Conservation (phyloP, 768 basidiomycete genomes). For the Solioccasus polychromus region DNA sequence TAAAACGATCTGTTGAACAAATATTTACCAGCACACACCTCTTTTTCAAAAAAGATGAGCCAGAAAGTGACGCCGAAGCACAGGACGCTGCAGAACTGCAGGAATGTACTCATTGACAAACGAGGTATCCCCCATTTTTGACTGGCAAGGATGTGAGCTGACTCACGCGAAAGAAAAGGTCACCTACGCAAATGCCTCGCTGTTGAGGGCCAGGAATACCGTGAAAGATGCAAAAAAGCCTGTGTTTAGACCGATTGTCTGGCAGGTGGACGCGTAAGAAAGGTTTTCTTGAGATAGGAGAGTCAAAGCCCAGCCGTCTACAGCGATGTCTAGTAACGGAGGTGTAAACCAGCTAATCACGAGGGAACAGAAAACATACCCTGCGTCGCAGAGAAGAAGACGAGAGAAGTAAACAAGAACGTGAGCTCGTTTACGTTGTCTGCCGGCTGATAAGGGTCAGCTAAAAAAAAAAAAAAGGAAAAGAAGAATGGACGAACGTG, state of each 20-base stretch:
- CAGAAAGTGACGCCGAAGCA: slow-evolving; percentile 87
- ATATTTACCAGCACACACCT: slow-evolving; percentile 48
- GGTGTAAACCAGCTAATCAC: slow-evolving; percentile 12
- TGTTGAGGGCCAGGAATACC: slow-evolving; percentile 95
- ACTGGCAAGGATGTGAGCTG: slow-evolving; percentile 35
- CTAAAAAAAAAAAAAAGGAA: slow-evolving; percentile 2
- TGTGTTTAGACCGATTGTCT: slow-evolving; percentile 94
- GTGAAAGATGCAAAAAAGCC: slow-evolving; percentile 97
- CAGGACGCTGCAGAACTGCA: slow-evolving; percentile 81
- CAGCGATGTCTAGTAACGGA: slow-evolving; percentile 79
- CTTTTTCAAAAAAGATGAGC: slow-evolving; percentile 84
- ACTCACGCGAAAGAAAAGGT: neutral
- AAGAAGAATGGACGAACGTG: slow-evolving; percentile 47
- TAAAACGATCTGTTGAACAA: neutral
- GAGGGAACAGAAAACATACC: slow-evolving; percentile 43
- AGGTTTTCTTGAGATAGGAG: slow-evolving; percentile 89
- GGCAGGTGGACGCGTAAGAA: slow-evolving; percentile 96
- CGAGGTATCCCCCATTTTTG: slow-evolving; percentile 75
- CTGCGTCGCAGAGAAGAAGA: slow-evolving; percentile 96
- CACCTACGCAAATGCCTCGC: slow-evolving; percentile 81
- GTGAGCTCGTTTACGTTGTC: slow-evolving; percentile 79
- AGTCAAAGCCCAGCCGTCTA: slow-evolving; percentile 89
- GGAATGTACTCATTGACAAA: slow-evolving; percentile 71
- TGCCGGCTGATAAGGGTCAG: slow-evolving; percentile 56
- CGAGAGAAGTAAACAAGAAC: slow-evolving; percentile 80